Conservation (phyloP, 495 filamentous ascomycete species). For the Hyaloscypha finlandica region DNA sequence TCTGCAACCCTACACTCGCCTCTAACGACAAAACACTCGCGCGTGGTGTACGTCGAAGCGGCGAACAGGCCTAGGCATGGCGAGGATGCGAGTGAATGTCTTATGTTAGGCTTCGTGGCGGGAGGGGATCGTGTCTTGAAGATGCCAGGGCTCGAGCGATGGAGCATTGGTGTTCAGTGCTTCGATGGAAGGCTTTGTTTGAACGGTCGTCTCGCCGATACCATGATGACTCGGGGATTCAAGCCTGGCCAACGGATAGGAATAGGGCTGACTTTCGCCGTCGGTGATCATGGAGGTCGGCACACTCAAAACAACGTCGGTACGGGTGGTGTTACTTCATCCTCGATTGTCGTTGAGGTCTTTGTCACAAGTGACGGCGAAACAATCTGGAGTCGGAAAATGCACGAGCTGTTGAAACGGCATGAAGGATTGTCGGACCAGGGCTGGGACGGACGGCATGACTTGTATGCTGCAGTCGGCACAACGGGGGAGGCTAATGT, state of each 20-base stretch:
- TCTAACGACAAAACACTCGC: neutral
- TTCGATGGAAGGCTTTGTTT: neutral
- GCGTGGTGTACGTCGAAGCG: neutral
- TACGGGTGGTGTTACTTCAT: neutral
- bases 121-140: neutral
- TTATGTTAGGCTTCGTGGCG: conserved; percentile 1
- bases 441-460: neutral
- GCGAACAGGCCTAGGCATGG: neutral
- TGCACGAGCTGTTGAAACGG: neutral
- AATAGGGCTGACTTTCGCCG: neutral
- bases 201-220: neutral
- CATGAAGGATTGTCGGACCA: neutral
- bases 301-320: neutral
- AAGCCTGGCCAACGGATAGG: neutral
- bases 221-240: neutral
- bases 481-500: neutral
- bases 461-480: conserved; percentile 5
- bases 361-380: conserved; percentile 9
- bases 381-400: neutral
- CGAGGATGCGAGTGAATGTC: neutral
- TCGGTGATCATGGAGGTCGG: neutral
- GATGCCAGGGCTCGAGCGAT: neutral
- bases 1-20: conserved; percentile 1
- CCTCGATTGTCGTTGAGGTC: conserved; percentile 1
- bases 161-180: conserved; percentile 9